A percentile compares a stretch with the other conserved stretches of the same genome.
Evolutionary conservation across 2,329 filamentous ascomycete species (phyloP).

Genomic region (Pestalotiopsis sp.): DNA sequence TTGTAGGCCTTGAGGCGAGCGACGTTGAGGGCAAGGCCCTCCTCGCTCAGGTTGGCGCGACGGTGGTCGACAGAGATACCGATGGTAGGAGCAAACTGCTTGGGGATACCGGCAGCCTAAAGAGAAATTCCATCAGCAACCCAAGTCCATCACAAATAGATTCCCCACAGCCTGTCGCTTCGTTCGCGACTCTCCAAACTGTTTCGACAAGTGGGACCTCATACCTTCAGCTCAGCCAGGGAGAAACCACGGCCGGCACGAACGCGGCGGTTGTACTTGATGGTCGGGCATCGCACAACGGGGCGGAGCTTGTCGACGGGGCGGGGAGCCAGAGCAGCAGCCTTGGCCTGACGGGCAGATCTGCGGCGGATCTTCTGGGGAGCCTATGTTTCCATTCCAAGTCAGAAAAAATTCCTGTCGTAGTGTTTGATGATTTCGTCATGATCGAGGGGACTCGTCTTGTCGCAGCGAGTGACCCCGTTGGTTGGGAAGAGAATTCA

Average conservation of each 20-base stretch:
- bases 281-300: conserved; percentile 93
- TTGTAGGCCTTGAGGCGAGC: conserved; percentile 98
- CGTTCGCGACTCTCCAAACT: neutral
- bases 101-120: conserved; percentile 92
- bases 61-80: conserved; percentile 96
- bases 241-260: conserved; percentile 98
- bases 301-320: conserved; percentile 97
- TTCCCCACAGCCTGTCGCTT: neutral
- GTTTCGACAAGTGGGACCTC: neutral
- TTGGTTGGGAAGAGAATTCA: neutral
- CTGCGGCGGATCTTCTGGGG: conserved; percentile 95
- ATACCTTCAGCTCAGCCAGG: conserved; percentile 96
- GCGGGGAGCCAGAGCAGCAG: conserved; percentile 90
- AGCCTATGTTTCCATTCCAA: conserved; percentile 64
- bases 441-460: neutral
- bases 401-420: conserved; percentile 22
- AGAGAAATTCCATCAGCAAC: neutral
- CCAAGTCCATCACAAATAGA: conserved; percentile 16
- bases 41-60: conserved; percentile 96
- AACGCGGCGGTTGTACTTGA: conserved; percentile 99
- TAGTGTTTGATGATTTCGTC: neutral
- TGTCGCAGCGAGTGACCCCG: neutral
- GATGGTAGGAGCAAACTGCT: conserved; percentile 92
- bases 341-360: conserved; percentile 90
- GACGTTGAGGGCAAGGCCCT: conserved; percentile 93